Percentiles rank a stretch among this genome's conserved stretches.
Conservation (phyloP, 2,329 filamentous ascomycete genomes). For the Dissoconium aciculare region DNA sequence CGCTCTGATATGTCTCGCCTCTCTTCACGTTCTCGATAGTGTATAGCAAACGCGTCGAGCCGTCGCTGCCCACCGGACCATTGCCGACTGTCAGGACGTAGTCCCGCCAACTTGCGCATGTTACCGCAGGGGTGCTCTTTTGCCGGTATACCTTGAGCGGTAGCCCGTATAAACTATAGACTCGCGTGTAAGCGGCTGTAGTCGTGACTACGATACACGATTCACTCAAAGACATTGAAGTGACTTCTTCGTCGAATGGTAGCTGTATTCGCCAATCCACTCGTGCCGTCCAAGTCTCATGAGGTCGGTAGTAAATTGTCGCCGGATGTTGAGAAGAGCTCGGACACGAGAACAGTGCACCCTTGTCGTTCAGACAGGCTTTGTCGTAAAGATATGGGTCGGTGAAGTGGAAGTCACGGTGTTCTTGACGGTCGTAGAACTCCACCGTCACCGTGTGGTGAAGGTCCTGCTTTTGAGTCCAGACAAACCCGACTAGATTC, state of each 20-base stretch:
- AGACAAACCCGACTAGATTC: constrained; percentile 86
- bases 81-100: constrained; percentile 96
- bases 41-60: constrained; percentile 65
- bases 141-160: constrained; percentile 81
- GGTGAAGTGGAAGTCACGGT: constrained; percentile 93
- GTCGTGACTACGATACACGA: constrained; percentile 86
- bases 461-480: constrained; percentile 91
- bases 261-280: constrained; percentile 80
- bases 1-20: constrained; percentile 86
- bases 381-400: constrained; percentile 95
- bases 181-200: constrained; percentile 69
- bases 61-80: constrained; percentile 66
- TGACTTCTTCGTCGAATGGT: constrained; percentile 74
- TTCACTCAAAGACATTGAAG: constrained; percentile 78
- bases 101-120: constrained; percentile 85
- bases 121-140: constrained; percentile 79
- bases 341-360: constrained; percentile 71
- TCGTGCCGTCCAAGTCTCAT: constrained; percentile 88
- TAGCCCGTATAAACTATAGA: constrained; percentile 86
- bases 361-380: constrained; percentile 73
- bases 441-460: constrained; percentile 84
- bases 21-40: constrained; percentile 89
- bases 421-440: constrained; percentile 87
- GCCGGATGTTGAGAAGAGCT: constrained; percentile 52
- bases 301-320: constrained; percentile 86